Conservation (phyloP, 805 yeast species). For the Komagataella populi region DNA sequence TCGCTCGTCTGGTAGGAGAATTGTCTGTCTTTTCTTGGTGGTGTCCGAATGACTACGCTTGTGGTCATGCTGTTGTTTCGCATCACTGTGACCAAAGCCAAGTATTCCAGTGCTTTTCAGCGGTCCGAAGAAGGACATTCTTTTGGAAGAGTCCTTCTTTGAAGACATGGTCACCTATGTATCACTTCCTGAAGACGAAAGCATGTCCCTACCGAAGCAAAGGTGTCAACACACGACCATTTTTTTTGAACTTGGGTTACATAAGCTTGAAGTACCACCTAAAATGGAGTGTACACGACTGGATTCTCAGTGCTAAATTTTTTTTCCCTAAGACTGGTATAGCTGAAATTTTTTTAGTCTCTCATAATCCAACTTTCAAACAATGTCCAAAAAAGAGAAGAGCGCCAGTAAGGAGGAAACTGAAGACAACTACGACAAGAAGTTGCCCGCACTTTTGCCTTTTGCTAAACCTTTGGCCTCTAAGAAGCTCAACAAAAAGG, state of each 20-base stretch:
- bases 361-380: constrained; percentile 1
- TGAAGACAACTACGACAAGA: constrained; percentile 81
- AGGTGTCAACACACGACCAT: neutral
- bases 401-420: constrained; percentile 19
- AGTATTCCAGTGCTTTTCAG: neutral
- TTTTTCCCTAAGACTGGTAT: neutral
- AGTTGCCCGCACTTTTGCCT: constrained; percentile 81
- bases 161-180: neutral
- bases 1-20: neutral
- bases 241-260: neutral
- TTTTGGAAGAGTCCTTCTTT: neutral
- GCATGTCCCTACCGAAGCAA: neutral
- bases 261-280: neutral
- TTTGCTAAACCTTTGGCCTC: constrained; percentile 94
- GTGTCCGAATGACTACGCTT: neutral
- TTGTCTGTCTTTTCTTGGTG: neutral
- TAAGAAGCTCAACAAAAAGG: constrained; percentile 89
- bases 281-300: neutral
- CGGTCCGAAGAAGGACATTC: neutral
- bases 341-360: neutral
- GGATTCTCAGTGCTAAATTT: neutral
- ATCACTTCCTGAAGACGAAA: neutral
- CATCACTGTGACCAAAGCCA: neutral
- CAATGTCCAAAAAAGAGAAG: constrained; percentile 33
- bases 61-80: neutral